Evolutionary conservation across 2,329 filamentous ascomycete genomes (phyloP), one percentile per base, ranked within the genome.

Genomic region (Arthrobotrys musiformis): DNA sequence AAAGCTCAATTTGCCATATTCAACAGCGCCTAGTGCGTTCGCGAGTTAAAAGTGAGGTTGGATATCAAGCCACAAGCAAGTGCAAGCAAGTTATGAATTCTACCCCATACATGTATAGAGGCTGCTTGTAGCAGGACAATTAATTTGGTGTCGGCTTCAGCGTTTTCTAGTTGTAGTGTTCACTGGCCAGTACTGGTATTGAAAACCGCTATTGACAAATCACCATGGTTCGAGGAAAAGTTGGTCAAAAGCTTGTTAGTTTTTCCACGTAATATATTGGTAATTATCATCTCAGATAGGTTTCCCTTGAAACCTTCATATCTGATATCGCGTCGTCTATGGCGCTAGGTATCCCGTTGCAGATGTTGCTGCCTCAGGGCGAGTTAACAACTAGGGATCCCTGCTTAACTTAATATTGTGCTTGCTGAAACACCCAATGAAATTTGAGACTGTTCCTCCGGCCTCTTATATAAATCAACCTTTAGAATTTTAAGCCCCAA

Each of bases 21-120:
- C 17, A n/a, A 56, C 11, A 2, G n/a, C 15, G 62, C 63, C 63
- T 56, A 68, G 50, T 46, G 48, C 50, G n/a, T n/a, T n/a, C n/a
- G n/a, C n/a, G n/a, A n/a, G n/a, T n/a, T n/a, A n/a, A n/a, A n/a
- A n/a, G n/a, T n/a, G n/a, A n/a, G n/a, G n/a, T n/a, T n/a, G n/a
- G n/a, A n/a, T n/a, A n/a, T n/a, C n/a, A n/a, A n/a, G n/a, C n/a
- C n/a, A n/a, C n/a, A n/a, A n/a, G n/a, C n/a, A n/a, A n/a, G n/a
- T n/a, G n/a, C n/a, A n/a, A n/a, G n/a, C n/a, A n/a, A n/a, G n/a
- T n/a, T n/a, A n/a, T n/a, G 22, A 26, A 68, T 68, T 50, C 52
- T 9, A 24, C 44, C n/a, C 28, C 28, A 54, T 15, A 5, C 8
- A 3, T 7, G n/a, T n/a, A n/a, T n/a, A n/a, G n/a, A 15, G 13